Evolutionary conservation across 2,329 filamentous ascomycete species (phyloP), one percentile per base, ranked within the genome.

Genomic region (Sclerotinia subarctica): DNA sequence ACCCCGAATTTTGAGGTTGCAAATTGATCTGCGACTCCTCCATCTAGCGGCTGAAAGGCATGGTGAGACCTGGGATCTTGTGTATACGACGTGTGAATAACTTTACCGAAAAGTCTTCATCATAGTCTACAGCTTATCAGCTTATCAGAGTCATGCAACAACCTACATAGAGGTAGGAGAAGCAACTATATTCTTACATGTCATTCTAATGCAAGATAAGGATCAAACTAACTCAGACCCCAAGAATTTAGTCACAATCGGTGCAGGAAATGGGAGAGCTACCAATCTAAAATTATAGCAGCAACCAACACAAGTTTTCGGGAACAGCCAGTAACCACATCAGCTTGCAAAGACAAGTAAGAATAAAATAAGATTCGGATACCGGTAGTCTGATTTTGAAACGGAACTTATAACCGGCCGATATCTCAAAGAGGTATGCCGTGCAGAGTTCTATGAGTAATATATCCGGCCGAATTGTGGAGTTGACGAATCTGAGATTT

Each of bases 381-480:
- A 32, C 24, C 42, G 57, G 42, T 29, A 24, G 54, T 35, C 19
- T n/a, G 24, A 13, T 59, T 29, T 29, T 19, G 21, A 46, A 35
- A 49, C 21, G 26, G 58, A 35, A 35, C 15, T 24, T 17, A 10
- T 5, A 49, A 49, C 44, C 58, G 26, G 17, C 26, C 58, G 58
- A 49, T 24, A 24, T 49, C 44, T 60, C 44, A 24, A 49, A 60
- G 44, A 5, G 58, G 44, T 49, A 60, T 60, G 44, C 58, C 58
- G 58, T 46, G 21, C 44, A 49, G 32, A 42, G 11, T 42, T 5
- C n/a, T 15, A 17, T 29, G 54, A 42, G n/a, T 15, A 32, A 59
- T 47, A 32, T 47, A 32, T 47, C 42, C 57, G 24, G 57, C 57
- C 57, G 10, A 59, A 59, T 59, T 47, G 26, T 59, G 57, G 57